These are phyloP conservation scores for Neocallimastix lanati DNA, from an alignment of 192 early-diverging fungal genomes.

Conservation along the genomic window DNA sequence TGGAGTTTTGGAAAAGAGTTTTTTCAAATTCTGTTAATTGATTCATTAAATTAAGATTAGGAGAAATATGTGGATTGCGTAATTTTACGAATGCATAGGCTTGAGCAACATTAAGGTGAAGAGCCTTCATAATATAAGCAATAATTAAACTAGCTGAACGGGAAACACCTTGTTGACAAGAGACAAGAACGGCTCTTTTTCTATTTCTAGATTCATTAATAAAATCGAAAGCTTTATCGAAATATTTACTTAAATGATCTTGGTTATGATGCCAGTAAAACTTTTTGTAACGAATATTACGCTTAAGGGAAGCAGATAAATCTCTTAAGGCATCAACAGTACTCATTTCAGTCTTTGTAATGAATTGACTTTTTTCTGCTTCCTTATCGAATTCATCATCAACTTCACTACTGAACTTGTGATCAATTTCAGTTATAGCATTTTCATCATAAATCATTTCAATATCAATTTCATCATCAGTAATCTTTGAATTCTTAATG, in stretches of 20 bases:
- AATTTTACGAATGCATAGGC: constrained; percentile 63
- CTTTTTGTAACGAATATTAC: constrained; percentile 35
- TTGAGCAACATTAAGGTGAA: constrained; percentile 24
- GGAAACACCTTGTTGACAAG: constrained; percentile 79
- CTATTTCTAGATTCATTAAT: constrained; percentile 36
- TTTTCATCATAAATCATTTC: neutral
- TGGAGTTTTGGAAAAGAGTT: neutral
- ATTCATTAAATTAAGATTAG: constrained; percentile 60
- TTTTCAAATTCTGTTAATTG: constrained; percentile 58
- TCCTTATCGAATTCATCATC: neutral
- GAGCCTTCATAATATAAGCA: constrained; percentile 68
- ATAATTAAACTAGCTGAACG: constrained; percentile 71
- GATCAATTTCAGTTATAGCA: neutral
- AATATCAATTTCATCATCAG: neutral
- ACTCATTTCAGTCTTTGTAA: neutral
- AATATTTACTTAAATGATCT: constrained; percentile 34
- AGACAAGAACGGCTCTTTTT: constrained; percentile 35
- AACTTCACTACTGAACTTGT: neutral
- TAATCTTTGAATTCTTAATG: neutral
- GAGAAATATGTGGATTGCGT: constrained; percentile 51
- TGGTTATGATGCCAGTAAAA: constrained; percentile 58
- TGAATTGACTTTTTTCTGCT: neutral
- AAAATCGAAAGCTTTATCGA: constrained; percentile 37
- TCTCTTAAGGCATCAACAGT: neutral
- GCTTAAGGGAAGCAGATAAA: constrained; percentile 4